A percentile compares a stretch with the other conserved stretches of the same genome.
Evolutionary conservation across 352 stramenopile genomes (phyloP).

Genomic region (Hyaloperonospora arabidopsidis): DNA sequence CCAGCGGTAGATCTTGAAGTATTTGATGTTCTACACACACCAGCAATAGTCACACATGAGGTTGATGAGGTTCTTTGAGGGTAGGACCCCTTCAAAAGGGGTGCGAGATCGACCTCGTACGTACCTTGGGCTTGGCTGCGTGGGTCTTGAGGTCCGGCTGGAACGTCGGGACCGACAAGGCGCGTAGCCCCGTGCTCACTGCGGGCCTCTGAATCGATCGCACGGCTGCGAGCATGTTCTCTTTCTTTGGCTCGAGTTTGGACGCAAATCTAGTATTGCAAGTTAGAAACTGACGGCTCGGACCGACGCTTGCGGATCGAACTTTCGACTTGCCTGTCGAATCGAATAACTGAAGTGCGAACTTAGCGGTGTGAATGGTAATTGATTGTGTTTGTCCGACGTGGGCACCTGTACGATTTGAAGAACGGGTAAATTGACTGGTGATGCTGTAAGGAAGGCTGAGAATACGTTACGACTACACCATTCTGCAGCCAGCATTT

Average conservation of each 20-base stretch:
- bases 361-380: constrained; percentile 7
- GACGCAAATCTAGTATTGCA: constrained; percentile 16
- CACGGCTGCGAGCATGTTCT: constrained; percentile 27
- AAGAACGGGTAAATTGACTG: neutral
- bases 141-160: constrained; percentile 69
- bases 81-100: neutral
- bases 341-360: constrained; percentile 14
- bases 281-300: constrained; percentile 33
- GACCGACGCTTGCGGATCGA: constrained; percentile 14
- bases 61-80: constrained; percentile 2
- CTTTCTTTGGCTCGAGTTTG: constrained; percentile 9
- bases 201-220: constrained; percentile 32
- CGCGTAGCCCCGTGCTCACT: constrained; percentile 36
- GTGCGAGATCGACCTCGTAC: too few species aligned
- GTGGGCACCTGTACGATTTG: neutral
- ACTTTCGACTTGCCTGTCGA: constrained; percentile 11
- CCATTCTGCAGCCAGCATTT: neutral
- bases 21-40: constrained; percentile 89
- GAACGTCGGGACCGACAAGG: constrained; percentile 45
- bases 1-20: constrained; percentile 99
- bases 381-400: neutral
- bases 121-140: constrained; percentile 66
- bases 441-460: neutral
- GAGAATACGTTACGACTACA: neutral
- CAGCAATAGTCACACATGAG: constrained; percentile 6